Conservation (phyloP, 1,284 basidiomycete species). For the Ganoderma lucidum region DNA sequence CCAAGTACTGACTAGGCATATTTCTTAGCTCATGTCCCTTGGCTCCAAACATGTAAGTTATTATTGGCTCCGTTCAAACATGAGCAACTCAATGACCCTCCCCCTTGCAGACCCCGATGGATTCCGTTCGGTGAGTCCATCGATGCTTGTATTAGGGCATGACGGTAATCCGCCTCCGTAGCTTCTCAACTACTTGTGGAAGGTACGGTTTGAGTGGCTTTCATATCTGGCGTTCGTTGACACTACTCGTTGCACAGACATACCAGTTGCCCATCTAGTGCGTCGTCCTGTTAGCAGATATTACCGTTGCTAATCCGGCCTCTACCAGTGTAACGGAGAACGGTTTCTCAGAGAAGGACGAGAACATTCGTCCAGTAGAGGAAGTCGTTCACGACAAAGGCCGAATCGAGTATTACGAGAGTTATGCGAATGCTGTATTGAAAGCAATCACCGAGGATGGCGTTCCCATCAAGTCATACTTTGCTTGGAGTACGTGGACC, state of each 20-base stretch:
- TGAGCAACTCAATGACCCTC: background rate
- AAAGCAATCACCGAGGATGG: slow-evolving; percentile 69
- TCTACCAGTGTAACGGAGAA: slow-evolving; percentile 70
- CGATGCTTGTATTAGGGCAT: slow-evolving; percentile 6
- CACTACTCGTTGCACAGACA: slow-evolving; percentile 43
- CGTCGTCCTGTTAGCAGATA: slow-evolving; percentile 26
- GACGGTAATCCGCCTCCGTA: slow-evolving; percentile 5
- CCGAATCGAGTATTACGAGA: slow-evolving; percentile 72
- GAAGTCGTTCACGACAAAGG: slow-evolving; percentile 69
- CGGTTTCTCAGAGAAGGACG: slow-evolving; percentile 75
- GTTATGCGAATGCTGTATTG: slow-evolving; percentile 65
- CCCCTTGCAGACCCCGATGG: slow-evolving; percentile 57
- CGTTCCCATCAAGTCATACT: slow-evolving; percentile 72
- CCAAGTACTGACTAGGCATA: background rate
- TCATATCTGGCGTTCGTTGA: background rate
- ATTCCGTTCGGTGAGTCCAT: slow-evolving; percentile 66
- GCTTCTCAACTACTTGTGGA: slow-evolving; percentile 54
- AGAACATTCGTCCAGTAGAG: slow-evolving; percentile 58
- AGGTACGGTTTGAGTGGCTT: slow-evolving; percentile 46
- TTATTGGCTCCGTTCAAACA: background rate
- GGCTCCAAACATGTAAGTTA: slow-evolving; percentile 67
- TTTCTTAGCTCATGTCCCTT: slow-evolving; percentile 59
- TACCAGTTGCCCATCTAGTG: slow-evolving; percentile 75
- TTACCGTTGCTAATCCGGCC: background rate
- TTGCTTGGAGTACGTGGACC: slow-evolving; percentile 66